Conservation (phyloP, 2,329 filamentous ascomycete species). For the Podosphaera aphanis region DNA sequence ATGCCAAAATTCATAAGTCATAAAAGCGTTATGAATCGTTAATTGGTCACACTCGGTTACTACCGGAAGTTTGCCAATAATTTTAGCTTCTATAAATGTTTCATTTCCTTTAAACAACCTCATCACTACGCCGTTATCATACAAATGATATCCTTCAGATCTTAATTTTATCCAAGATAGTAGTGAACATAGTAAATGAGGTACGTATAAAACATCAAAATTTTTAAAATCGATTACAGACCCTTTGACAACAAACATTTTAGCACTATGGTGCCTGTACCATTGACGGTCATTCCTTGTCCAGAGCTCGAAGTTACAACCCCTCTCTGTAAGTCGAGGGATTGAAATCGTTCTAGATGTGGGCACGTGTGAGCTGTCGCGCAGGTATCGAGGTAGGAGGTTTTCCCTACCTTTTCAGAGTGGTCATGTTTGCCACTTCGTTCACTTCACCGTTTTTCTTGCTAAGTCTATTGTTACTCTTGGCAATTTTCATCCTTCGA, state of each 20-base stretch:
- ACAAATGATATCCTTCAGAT: background rate
- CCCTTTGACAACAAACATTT: background rate
- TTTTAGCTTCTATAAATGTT: background rate
- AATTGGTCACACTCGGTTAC: too few species aligned
- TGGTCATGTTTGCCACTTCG: too few species aligned
- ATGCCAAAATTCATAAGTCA: background rate
- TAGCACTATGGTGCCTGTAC: background rate
- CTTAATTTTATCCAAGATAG: conserved; percentile 1
- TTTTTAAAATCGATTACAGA: background rate
- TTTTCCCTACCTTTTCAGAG: background rate
- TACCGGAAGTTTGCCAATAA: background rate
- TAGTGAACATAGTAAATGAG: background rate
- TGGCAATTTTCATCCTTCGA: background rate
- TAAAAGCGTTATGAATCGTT: too few species aligned
- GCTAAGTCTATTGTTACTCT: too few species aligned
- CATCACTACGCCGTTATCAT: background rate
- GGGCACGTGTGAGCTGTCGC: background rate
- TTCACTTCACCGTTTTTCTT: too few species aligned
- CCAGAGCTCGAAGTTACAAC: background rate
- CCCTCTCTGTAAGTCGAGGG: background rate
- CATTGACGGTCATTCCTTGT: background rate
- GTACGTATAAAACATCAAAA: background rate
- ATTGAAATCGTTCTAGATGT: background rate
- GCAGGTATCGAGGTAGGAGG: background rate
- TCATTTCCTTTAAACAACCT: background rate